These are phyloP conservation scores for Dentipellis fragilis DNA, from an alignment of 768 basidiomycete genomes.

Conservation along the genomic window DNA sequence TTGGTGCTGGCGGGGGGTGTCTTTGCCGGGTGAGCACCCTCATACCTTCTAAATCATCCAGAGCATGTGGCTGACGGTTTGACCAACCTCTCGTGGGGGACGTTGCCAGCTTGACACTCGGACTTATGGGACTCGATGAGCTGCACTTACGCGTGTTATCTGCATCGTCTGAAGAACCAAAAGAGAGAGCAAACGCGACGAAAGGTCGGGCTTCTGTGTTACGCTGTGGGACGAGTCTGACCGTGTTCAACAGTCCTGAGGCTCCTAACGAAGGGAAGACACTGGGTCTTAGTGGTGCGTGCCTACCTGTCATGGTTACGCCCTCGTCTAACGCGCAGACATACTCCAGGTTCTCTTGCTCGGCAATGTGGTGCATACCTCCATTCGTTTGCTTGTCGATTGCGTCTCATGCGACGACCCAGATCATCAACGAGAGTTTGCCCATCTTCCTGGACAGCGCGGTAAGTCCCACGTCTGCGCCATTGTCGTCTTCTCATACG, in stretches of 20 bases:
- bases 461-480: conserved; percentile 18
- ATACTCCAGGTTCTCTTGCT: conserved; percentile 63
- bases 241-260: conserved; percentile 27
- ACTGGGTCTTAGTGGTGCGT: conserved; percentile 84
- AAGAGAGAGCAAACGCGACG: conserved; percentile 59
- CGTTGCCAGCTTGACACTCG: conserved; percentile 69
- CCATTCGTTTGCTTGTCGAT: too few relatives aligned
- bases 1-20: conserved; percentile 84
- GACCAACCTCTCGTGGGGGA: neutral
- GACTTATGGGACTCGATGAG: conserved; percentile 90
- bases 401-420: neutral
- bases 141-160: conserved; percentile 82
- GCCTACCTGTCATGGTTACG: conserved; percentile 6
- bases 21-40: conserved; percentile 70
- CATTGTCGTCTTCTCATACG: neutral
- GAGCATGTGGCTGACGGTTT: neutral
- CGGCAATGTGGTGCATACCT: conserved; percentile 66
- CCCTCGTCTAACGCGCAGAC: neutral
- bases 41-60: too few relatives aligned
- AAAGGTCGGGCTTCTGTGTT: conserved; percentile 34
- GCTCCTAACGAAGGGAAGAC: conserved; percentile 40
- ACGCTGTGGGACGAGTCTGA: neutral
- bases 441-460: conserved; percentile 77
- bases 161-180: conserved; percentile 64
- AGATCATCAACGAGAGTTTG: conserved; percentile 78